Evolutionary conservation across 108 stramenopile genomes (phyloP).

Genomic region (Nitzschia sp.): DNA sequence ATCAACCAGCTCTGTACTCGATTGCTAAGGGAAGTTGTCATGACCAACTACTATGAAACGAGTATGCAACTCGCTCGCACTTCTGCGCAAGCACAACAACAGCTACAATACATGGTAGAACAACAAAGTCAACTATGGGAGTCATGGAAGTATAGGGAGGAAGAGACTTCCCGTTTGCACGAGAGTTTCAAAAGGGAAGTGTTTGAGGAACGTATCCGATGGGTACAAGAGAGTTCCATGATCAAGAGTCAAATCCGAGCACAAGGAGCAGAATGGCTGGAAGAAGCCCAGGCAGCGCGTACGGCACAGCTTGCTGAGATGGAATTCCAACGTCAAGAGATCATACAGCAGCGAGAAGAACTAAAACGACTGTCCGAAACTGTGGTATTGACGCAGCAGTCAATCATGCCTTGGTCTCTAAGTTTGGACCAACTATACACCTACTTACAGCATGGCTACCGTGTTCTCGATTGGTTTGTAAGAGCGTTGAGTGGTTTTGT

Average conservation of each 20-base stretch:
- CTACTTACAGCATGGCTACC: background rate
- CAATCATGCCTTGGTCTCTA: constrained; percentile 13
- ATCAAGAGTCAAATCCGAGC: constrained; percentile 2
- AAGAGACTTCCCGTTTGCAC: background rate
- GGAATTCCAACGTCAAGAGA: background rate
- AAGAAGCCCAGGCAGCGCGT: background rate
- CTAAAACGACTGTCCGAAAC: background rate
- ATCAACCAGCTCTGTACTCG: constrained; percentile 41
- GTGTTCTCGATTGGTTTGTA: background rate
- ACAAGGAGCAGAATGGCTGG: constrained; percentile 6
- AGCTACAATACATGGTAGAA: constrained; percentile 18
- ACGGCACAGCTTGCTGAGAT: background rate
- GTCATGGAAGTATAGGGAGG: constrained; percentile 26
- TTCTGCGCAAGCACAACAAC: constrained; percentile 12
- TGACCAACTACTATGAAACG: constrained; percentile 23
- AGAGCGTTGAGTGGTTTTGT: background rate
- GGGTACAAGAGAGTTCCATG: constrained; percentile 4
- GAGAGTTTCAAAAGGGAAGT: constrained; percentile 3
- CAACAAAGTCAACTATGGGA: constrained; percentile 15
- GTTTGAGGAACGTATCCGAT: constrained; percentile 2
- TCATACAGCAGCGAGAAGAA: constrained; percentile 6
- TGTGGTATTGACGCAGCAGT: background rate
- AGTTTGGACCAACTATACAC: constrained; percentile 1
- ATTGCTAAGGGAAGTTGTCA: constrained; percentile 27
- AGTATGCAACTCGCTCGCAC: constrained; percentile 23